A percentile compares a stretch with the other conserved stretches of the same genome.
phyloP scores from a whole-genome alignment of 83 land plant genomes.

The Picea abies region DNA sequence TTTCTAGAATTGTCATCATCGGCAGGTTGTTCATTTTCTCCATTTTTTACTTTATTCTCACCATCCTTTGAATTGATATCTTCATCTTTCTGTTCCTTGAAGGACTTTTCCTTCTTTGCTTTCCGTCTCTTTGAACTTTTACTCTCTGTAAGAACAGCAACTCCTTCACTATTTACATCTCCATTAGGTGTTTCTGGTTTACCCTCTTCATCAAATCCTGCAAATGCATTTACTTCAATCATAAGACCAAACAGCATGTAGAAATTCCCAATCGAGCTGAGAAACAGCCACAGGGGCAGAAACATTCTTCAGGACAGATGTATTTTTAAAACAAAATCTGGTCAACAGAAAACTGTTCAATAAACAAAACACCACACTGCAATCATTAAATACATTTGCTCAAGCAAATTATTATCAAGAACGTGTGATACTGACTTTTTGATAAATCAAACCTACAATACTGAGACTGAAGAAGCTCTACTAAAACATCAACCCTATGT shows the following conservation, averaged over 20 bases:
- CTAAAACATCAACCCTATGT: neutral
- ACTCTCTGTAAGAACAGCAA: slow-evolving; percentile 46
- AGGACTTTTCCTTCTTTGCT: slow-evolving; percentile 86
- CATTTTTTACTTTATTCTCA: slow-evolving; percentile 5
- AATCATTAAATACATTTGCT: neutral
- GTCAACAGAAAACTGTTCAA: neutral
- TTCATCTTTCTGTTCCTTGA: slow-evolving; percentile 70
- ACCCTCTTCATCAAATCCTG: slow-evolving; percentile 35
- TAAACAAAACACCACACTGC: neutral
- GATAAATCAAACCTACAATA: neutral
- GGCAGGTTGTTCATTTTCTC: slow-evolving; percentile 24
- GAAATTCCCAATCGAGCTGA: too few relatives aligned
- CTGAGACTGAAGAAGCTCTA: neutral
- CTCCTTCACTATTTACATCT: slow-evolving; percentile 43
- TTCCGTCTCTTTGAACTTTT: slow-evolving; percentile 88
- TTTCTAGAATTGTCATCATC: slow-evolving; percentile 27
- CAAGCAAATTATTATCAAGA: neutral
- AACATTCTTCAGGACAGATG: too few relatives aligned
- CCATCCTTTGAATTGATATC: slow-evolving; percentile 40
- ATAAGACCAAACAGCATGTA: too few relatives aligned
- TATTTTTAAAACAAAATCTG: too few relatives aligned
- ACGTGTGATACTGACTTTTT: too few relatives aligned
- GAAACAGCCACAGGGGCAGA: too few relatives aligned
- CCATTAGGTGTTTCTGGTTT: slow-evolving; percentile 37
- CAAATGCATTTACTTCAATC: slow-evolving; percentile 9